phyloP scores from a whole-genome alignment of 177 flowering plant genomes.

The Vitis hybrid region DNA sequence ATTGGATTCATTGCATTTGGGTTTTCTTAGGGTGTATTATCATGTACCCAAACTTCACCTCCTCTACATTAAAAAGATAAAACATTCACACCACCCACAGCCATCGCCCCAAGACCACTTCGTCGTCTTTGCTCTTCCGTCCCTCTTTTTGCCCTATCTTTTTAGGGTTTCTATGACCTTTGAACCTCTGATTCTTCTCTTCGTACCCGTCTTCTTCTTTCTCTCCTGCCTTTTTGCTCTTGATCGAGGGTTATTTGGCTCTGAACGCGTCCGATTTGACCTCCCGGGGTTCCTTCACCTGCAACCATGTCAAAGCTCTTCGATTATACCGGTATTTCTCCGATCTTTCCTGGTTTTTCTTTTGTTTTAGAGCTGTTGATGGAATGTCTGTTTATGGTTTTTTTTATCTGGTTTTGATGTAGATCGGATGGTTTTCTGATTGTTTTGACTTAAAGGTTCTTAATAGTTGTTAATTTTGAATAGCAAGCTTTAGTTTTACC shows the following conservation, averaged over 20 bases:
- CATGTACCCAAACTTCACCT: slow-evolving; percentile 21
- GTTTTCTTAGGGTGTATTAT: slow-evolving; percentile 14
- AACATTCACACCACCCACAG: not conserved
- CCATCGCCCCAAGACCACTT: not conserved
- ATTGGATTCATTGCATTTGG: slow-evolving; percentile 38
- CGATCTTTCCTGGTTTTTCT: slow-evolving; percentile 3
- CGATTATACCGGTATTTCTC: slow-evolving; percentile 52
- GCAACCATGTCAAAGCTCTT: slow-evolving; percentile 65
- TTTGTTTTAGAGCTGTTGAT: not conserved
- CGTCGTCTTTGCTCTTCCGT: not conserved
- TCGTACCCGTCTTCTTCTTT: not conserved
- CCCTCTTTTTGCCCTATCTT: slow-evolving; percentile 44
- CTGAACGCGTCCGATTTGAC: slow-evolving; percentile 19
- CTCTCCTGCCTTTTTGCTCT: slow-evolving; percentile 72
- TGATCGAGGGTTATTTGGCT: slow-evolving; percentile 48
- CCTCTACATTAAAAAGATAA: slow-evolving; percentile 1
- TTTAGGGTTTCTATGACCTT: slow-evolving; percentile 38
- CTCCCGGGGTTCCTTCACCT: slow-evolving; percentile 30
- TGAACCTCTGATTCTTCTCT: not conserved
- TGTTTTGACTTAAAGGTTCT: not conserved
- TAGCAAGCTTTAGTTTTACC: too few relatives aligned
- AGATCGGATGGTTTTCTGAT: slow-evolving; percentile 10
- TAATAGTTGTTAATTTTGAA: not conserved
- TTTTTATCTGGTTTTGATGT: not conserved
- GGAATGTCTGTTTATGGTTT: not conserved